These are phyloP conservation scores for Porodaedalea pini DNA, from an alignment of 1,284 basidiomycete species.

Conservation along the genomic window DNA sequence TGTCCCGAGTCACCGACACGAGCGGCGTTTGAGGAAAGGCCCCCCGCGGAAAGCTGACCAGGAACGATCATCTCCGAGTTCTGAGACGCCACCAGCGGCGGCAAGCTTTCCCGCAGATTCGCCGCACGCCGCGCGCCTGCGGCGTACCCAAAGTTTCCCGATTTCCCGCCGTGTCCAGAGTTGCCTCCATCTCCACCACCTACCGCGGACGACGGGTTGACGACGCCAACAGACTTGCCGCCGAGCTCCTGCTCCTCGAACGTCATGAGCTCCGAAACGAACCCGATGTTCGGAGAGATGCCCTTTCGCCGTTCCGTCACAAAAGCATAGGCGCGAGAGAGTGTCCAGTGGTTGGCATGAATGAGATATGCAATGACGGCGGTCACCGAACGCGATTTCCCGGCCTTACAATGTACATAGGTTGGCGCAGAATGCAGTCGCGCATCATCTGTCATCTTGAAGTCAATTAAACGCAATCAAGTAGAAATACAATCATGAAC, in stretches of 20 bases:
- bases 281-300: conserved; percentile 97
- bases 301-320: conserved; percentile 87
- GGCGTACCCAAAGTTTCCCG: conserved; percentile 36
- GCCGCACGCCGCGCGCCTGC: conserved; percentile 47
- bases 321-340: conserved; percentile 86
- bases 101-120: conserved; percentile 72
- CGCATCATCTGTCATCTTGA: conserved; percentile 70
- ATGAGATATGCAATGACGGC: conserved; percentile 97
- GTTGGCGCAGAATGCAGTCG: conserved; percentile 82
- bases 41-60: conserved; percentile 22
- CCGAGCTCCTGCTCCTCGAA: conserved; percentile 91
- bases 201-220: conserved; percentile 43
- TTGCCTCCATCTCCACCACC: conserved; percentile 28
- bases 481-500: conserved; percentile 29
- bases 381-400: conserved; percentile 94
- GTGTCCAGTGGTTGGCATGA: conserved; percentile 93
- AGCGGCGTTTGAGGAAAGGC: conserved; percentile 20
- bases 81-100: conserved; percentile 48
- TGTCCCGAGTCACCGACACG: conserved; percentile 59
- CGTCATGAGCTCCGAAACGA: conserved; percentile 94
- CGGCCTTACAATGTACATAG: conserved; percentile 96
- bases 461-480: background rate
- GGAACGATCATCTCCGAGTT: conserved; percentile 28
- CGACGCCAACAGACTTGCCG: conserved; percentile 73
- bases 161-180: conserved; percentile 21